Conservation (phyloP, 495 filamentous ascomycete genomes). For the Penicillium paxilli region DNA sequence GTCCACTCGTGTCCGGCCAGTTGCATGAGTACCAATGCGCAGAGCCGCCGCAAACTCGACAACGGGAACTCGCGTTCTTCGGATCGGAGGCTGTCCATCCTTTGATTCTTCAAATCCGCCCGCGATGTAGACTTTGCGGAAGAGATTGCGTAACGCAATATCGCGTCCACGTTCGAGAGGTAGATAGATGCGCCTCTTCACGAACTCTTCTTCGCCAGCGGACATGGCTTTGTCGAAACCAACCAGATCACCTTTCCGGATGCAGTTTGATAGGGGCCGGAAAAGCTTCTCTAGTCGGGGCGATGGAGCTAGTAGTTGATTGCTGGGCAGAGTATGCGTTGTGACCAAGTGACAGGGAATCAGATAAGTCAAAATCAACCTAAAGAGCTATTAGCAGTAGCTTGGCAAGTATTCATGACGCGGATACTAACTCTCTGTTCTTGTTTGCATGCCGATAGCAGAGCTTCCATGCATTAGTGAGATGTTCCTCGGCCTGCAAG, state of each 20-base stretch:
- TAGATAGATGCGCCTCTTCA: slow-evolving; percentile 92
- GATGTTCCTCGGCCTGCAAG: slow-evolving; percentile 70
- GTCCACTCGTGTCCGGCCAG: slow-evolving; percentile 66
- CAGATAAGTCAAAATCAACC: slow-evolving; percentile 91
- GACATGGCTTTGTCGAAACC: slow-evolving; percentile 83
- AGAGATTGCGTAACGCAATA: slow-evolving; percentile 83
- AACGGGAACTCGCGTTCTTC: slow-evolving; percentile 77
- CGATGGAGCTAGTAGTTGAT: slow-evolving; percentile 66
- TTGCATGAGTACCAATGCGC: slow-evolving; percentile 49
- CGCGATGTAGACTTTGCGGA: slow-evolving; percentile 84
- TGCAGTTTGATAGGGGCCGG: slow-evolving; percentile 70
- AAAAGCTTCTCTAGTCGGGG: slow-evolving; percentile 80
- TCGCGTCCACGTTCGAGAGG: slow-evolving; percentile 91
- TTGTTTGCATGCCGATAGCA: slow-evolving; percentile 69
- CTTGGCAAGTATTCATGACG: slow-evolving; percentile 35
- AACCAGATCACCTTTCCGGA: slow-evolving; percentile 76
- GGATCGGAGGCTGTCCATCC: slow-evolving; percentile 58
- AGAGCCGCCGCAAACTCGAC: slow-evolving; percentile 74
- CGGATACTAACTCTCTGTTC: slow-evolving; percentile 71
- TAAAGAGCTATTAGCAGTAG: slow-evolving; percentile 47
- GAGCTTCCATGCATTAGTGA: slow-evolving; percentile 73
- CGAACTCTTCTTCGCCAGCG: slow-evolving; percentile 81
- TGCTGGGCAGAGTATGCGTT: slow-evolving; percentile 76
- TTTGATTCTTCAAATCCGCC: slow-evolving; percentile 76
- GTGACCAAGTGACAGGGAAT: slow-evolving; percentile 90